phyloP scores from a whole-genome alignment of 768 basidiomycete species.

The Termitomyces sp. region DNA sequence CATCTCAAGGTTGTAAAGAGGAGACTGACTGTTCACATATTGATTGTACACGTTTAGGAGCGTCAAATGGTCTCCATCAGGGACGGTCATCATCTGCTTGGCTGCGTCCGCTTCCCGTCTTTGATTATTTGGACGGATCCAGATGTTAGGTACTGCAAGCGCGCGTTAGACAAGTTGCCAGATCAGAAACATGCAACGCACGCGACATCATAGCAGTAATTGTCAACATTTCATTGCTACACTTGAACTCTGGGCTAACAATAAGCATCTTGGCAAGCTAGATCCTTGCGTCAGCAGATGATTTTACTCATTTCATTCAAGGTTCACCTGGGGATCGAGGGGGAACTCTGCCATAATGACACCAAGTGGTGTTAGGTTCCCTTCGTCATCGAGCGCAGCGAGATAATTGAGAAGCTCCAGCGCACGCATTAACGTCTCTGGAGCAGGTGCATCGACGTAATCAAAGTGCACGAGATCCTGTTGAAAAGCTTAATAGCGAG shows the following conservation, averaged over 20 bases:
- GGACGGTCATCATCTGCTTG: constrained; percentile 82
- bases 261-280: constrained; percentile 93
- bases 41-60: constrained; percentile 94
- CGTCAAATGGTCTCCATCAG: constrained; percentile 95
- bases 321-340: constrained; percentile 85
- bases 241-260: constrained; percentile 90
- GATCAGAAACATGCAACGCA: constrained; percentile 24
- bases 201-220: constrained; percentile 97
- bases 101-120: constrained; percentile 91
- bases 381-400: constrained; percentile 90
- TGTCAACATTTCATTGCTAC: constrained; percentile 92
- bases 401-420: constrained; percentile 91
- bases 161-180: neutral
- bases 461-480: constrained; percentile 85
- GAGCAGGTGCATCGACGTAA: constrained; percentile 90
- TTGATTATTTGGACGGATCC: constrained; percentile 84
- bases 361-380: constrained; percentile 83
- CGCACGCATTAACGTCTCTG: constrained; percentile 96
- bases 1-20: neutral
- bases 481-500: neutral
- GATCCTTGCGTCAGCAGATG: neutral
- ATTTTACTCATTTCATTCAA: neutral
- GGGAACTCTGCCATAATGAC: constrained; percentile 97
- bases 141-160: constrained; percentile 83
- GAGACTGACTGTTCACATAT: constrained; percentile 69